Evolutionary conservation across 2,329 filamentous ascomycete species (phyloP), one percentile per base, ranked within the genome.

Genomic region (Parastagonospora nodorum): DNA sequence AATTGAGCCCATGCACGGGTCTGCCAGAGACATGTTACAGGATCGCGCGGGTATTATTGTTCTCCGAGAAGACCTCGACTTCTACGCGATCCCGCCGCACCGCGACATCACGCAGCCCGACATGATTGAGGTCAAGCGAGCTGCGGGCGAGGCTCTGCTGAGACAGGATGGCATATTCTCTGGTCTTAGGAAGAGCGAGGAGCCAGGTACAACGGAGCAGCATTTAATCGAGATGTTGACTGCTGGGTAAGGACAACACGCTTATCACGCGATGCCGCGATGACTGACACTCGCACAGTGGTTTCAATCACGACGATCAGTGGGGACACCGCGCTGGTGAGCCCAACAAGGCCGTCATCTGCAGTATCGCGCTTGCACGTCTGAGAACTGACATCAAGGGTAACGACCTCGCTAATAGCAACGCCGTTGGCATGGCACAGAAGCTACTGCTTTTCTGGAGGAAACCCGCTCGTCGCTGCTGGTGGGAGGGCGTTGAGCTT

Each of bases 211-310:
- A 14, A 99, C 94, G 0, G 94, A 99, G 76, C 94, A 96, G 63
- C 94, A 99, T 79, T 81, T 99, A 33, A 99, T 99, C 67, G 94
- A 99, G 79, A 99, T 99, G 94, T 77, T 99, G 75, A 99, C 94
- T 47, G 94, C 94, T 70, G 94, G 93, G 93, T 97, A 81, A 77
- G 88, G 19, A 27, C 6, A 2, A 11, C 32, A 27, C 33, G 12
- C 10, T 19, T 15, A 8, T 14, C 11, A 1, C 15, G 12, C 16
- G 5, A 12, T 14, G 1, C 2, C 15, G n/a, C 36, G 24, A 48
- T 49, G 52, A 62, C 55, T 60, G 16, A 32, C 19, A 24, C 9
- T 9, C 49, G 35, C 8, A 27, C 62, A 97, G 94, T 63, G 94
- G 94, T 32, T 99, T 99, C 78, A 92, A 97, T 72, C 90, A 96